Evolutionary conservation across 495 filamentous ascomycete genomes (phyloP).

Genomic region (Corynascus novoguineensis): DNA sequence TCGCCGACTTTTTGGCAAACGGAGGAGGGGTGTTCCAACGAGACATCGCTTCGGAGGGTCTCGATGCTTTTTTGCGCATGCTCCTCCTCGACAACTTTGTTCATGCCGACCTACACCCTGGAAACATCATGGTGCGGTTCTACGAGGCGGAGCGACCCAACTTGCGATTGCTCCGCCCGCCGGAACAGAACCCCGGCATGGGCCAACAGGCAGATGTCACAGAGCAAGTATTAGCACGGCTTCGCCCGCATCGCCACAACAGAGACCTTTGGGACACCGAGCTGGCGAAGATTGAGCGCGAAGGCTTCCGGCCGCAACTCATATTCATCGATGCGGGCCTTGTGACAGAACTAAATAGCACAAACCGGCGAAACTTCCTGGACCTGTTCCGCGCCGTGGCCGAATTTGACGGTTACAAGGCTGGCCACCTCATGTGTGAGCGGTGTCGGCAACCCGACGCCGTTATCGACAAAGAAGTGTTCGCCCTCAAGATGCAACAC

Average conservation of each 20-base stretch:
- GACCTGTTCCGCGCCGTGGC: slow-evolving; percentile 94
- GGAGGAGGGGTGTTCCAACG: slow-evolving; percentile 90
- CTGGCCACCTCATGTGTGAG: slow-evolving; percentile 93
- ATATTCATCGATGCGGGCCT: slow-evolving; percentile 98
- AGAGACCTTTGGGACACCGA: slow-evolving; percentile 61
- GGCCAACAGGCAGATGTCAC: slow-evolving; percentile 69
- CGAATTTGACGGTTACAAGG: slow-evolving; percentile 94
- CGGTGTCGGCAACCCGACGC: slow-evolving; percentile 85
- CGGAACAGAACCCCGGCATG: slow-evolving; percentile 31
- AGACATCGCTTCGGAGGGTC: slow-evolving; percentile 91
- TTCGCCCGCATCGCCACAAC: slow-evolving; percentile 65
- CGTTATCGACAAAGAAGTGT: slow-evolving; percentile 82
- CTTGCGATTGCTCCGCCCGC: slow-evolving; percentile 37
- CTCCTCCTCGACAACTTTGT: slow-evolving; percentile 96
- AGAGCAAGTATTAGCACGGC: slow-evolving; percentile 71
- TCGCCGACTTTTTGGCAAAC: slow-evolving; percentile 81
- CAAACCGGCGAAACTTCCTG: slow-evolving; percentile 85
- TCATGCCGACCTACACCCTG: slow-evolving; percentile 96
- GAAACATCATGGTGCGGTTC: slow-evolving; percentile 99
- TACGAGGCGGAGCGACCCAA: slow-evolving; percentile 73
- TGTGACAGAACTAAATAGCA: slow-evolving; percentile 85
- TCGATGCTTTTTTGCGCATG: slow-evolving; percentile 98
- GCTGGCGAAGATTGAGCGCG: slow-evolving; percentile 72
- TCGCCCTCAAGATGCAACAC: slow-evolving; percentile 94
- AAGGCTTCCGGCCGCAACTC: slow-evolving; percentile 89